Conservation (phyloP, 192 early-diverging fungal genomes). For the Funneliformis geosporum region DNA sequence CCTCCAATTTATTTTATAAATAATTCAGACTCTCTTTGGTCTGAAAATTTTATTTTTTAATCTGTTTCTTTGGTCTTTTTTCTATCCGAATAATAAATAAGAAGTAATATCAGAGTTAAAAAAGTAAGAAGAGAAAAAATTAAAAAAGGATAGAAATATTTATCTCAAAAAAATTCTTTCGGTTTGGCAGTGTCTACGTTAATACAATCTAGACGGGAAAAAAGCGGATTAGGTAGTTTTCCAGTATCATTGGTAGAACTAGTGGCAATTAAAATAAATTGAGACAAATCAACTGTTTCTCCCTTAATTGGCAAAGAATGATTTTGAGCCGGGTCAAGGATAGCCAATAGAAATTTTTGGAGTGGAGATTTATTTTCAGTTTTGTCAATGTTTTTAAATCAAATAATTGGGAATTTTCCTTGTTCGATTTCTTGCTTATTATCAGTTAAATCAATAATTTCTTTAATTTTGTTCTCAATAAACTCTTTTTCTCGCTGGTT, state of each 20-base stretch:
- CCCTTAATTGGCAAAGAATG: background rate
- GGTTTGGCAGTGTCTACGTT: constrained; percentile 16
- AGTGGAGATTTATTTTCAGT: constrained; percentile 5
- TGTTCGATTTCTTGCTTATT: background rate
- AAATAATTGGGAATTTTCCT: constrained; percentile 3
- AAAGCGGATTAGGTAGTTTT: constrained; percentile 17
- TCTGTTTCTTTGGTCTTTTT: background rate
- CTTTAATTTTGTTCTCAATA: constrained; percentile 27
- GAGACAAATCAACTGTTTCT: background rate
- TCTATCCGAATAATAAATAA: constrained; percentile 21
- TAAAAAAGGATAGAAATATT: constrained; percentile 21
- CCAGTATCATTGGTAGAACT: constrained; percentile 30
- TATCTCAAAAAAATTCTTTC: constrained; percentile 32
- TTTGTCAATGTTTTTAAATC: constrained; percentile 21
- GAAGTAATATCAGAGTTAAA: constrained; percentile 22
- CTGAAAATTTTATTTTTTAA: background rate
- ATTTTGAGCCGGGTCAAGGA: constrained; percentile 17
- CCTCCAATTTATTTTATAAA: no score
- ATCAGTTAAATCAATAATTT: constrained; percentile 12
- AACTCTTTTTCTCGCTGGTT: constrained; percentile 8
- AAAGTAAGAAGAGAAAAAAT: constrained; percentile 20
- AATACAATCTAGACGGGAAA: constrained; percentile 19
- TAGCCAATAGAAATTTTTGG: constrained; percentile 4
- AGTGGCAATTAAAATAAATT: constrained; percentile 21
- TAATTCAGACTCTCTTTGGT: no score